A percentile compares a stretch with the other conserved stretches of the same genome.
Conservation (phyloP, 148 eudicot genomes). For the Polygonum aviculare region DNA sequence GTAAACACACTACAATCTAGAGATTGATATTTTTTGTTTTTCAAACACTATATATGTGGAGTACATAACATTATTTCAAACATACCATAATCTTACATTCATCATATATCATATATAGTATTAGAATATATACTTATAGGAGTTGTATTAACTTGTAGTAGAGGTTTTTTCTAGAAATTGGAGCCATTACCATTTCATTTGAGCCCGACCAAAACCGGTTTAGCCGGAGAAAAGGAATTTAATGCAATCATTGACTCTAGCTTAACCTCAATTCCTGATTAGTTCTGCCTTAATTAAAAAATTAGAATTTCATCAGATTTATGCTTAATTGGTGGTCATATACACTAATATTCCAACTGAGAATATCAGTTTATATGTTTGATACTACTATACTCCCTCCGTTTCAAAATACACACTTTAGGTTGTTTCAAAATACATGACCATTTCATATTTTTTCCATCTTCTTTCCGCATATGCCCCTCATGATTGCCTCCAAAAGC, state of each 20-base stretch:
- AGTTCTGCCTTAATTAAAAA: background rate
- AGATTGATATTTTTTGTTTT: too few species aligned
- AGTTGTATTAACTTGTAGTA: background rate
- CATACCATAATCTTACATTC: too few species aligned
- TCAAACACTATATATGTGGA: too few species aligned
- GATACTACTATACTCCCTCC: background rate
- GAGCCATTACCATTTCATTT: background rate
- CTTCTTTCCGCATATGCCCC: too few species aligned
- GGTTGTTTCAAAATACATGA: too few species aligned
- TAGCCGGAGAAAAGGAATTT: background rate
- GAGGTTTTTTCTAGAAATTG: background rate
- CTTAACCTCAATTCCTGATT: background rate
- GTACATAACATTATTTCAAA: too few species aligned
- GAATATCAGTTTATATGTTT: background rate
- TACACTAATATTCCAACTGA: background rate
- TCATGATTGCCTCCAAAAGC: too few species aligned
- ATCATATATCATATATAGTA: too few species aligned
- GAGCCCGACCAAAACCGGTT: background rate
- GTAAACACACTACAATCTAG: too few species aligned
- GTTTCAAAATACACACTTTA: too few species aligned
- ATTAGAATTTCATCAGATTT: background rate
- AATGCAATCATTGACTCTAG: conserved; percentile 7
- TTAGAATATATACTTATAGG: too few species aligned
- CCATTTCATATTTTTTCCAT: too few species aligned
- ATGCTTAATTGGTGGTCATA: background rate